These are phyloP conservation scores for Sarocladiaceae sp. DNA, from an alignment of 2,329 filamentous ascomycete species.

Conservation along the genomic window DNA sequence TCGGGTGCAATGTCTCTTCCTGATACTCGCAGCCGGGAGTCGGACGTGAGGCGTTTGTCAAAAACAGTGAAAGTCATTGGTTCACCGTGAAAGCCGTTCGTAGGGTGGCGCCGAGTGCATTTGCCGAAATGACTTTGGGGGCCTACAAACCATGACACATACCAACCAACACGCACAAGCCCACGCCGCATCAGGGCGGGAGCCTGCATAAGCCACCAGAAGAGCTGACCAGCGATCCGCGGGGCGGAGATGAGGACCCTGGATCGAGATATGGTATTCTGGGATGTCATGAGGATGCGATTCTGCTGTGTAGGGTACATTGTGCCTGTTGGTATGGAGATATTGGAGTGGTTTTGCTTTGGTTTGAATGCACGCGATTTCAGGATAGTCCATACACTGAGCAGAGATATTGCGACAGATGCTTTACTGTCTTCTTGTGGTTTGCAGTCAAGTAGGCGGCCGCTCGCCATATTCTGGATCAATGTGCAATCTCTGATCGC, in stretches of 20 bases:
- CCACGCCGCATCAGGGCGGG: neutral
- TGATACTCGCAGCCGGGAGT: neutral
- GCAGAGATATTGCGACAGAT: too few relatives aligned
- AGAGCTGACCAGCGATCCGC: neutral
- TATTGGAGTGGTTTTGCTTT: too few relatives aligned
- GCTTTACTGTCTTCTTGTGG: too few relatives aligned
- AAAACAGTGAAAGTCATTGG: neutral
- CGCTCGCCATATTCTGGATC: neutral
- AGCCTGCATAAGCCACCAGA: neutral
- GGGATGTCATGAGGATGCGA: neutral
- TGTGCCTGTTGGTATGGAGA: neutral
- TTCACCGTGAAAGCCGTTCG: neutral
- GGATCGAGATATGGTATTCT: neutral
- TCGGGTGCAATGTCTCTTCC: neutral
- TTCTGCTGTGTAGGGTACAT: neutral
- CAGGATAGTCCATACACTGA: too few relatives aligned
- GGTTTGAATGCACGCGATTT: too few relatives aligned
- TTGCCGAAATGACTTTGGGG: neutral
- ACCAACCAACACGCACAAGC: neutral
- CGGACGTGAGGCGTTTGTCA: too few relatives aligned
- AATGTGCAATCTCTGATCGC: too few relatives aligned
- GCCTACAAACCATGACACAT: neutral
- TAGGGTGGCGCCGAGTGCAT: neutral
- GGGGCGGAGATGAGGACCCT: slow-evolving; percentile 2
- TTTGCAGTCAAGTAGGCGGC: neutral